Percentiles rank a stretch among this genome's conserved stretches.
Evolutionary conservation across 148 eudicot genomes (phyloP).

Genomic region (Pouteria glomerata): DNA sequence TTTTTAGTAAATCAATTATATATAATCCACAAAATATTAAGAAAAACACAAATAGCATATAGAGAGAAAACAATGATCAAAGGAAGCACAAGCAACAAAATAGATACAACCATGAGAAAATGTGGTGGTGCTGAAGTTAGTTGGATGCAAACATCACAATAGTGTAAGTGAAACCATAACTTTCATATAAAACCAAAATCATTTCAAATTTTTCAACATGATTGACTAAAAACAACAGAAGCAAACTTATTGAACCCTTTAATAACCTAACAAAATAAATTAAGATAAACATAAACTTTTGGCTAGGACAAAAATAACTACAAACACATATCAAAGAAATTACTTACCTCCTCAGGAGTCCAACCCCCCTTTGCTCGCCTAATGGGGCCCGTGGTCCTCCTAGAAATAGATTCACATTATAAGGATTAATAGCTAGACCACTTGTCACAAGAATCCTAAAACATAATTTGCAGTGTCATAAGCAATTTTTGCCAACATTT

Average conservation of each 20-base stretch:
- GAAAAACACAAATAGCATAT: background rate
- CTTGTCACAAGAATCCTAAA: background rate
- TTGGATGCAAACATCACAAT: background rate
- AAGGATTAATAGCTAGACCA: background rate
- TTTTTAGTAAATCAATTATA: conserved; percentile 4
- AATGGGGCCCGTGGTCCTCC: conserved; percentile 92
- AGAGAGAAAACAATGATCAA: conserved; percentile 3
- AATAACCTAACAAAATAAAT: background rate
- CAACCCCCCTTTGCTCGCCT: conserved; percentile 98
- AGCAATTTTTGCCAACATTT: background rate
- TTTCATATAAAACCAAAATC: background rate
- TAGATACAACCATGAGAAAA: background rate
- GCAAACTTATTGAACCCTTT: background rate
- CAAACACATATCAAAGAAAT: background rate
- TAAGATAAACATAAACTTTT: background rate
- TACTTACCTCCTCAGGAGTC: conserved; percentile 90
- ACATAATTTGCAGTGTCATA: background rate
- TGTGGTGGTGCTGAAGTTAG: background rate
- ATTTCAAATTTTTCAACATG: background rate
- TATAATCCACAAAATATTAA: background rate
- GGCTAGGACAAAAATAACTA: background rate
- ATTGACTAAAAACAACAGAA: background rate
- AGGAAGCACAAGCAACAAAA: background rate
- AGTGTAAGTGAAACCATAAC: background rate
- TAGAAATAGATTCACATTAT: conserved; percentile 25